A percentile compares a stretch with the other conserved stretches of the same genome.
Evolutionary conservation across 83 land plant species (phyloP).

Genomic region (Thuja plicata): DNA sequence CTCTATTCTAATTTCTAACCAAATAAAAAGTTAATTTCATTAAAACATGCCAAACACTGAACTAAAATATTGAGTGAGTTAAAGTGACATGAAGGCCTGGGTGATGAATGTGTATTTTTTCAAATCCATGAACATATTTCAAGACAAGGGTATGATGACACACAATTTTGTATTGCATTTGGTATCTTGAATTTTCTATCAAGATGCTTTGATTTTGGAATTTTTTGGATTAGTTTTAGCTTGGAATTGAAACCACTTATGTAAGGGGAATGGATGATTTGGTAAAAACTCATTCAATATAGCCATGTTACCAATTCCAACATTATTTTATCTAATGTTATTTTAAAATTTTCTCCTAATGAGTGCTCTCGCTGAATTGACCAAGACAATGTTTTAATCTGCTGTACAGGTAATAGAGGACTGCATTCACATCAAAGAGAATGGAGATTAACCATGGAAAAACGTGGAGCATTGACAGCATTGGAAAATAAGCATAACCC

Average conservation of each 20-base stretch:
- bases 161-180: neutral
- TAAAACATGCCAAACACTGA: neutral
- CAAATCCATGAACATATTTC: neutral
- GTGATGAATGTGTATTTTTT: neutral
- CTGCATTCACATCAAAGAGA: neutral
- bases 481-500: neutral
- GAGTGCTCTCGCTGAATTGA: neutral
- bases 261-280: neutral
- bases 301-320: neutral
- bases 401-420: slow-evolving; percentile 6
- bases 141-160: neutral
- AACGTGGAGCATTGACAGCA: neutral
- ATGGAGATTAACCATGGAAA: neutral
- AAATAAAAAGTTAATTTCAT: neutral
- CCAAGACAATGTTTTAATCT: neutral
- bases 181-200: neutral
- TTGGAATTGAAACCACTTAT: neutral
- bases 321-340: neutral
- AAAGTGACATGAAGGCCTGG: neutral
- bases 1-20: neutral
- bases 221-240: neutral
- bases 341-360: neutral
- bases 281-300: neutral
- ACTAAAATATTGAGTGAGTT: neutral
- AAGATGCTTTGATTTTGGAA: neutral